phyloP scores from a whole-genome alignment of 1,139 yeast species.

The Sugiyamaella sp. region DNA sequence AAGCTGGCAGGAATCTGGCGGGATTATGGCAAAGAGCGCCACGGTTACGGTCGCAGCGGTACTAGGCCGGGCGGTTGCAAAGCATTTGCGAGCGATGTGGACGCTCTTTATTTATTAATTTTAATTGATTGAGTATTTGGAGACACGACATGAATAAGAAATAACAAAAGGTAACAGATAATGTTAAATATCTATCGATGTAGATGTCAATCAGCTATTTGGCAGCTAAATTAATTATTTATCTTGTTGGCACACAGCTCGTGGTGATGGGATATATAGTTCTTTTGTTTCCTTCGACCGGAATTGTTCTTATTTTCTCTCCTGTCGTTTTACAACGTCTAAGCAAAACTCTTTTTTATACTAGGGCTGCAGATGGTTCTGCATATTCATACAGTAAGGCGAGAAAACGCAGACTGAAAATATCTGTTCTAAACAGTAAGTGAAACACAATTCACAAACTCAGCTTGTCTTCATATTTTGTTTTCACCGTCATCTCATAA shows the following conservation, averaged over 20 bases:
- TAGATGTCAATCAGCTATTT: too few relatives aligned
- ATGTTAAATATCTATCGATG: too few relatives aligned
- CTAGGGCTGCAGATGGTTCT: conserved; percentile 12
- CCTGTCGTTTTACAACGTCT: conserved; percentile 5
- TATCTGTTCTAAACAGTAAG: conserved; percentile 7
- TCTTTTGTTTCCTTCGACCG: not conserved
- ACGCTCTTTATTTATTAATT: too few relatives aligned
- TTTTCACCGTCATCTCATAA: not conserved
- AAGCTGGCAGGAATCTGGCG: not conserved
- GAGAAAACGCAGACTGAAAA: conserved; percentile 13
- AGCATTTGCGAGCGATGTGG: too few relatives aligned
- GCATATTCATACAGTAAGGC: conserved; percentile 14
- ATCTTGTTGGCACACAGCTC: too few relatives aligned
- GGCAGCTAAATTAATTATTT: too few relatives aligned
- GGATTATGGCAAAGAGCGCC: not conserved
- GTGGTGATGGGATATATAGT: not conserved
- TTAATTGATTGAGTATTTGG: too few relatives aligned
- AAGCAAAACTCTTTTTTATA: conserved; percentile 4
- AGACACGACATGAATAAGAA: not conserved
- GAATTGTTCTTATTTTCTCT: not conserved
- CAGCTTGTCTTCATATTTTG: not conserved
- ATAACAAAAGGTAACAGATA: not conserved
- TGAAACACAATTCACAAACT: conserved; percentile 4
- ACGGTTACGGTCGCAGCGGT: too few relatives aligned
- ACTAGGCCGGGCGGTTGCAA: too few relatives aligned